Conservation (phyloP, 148 eudicot species). For the Chenopodium suecicum region DNA sequence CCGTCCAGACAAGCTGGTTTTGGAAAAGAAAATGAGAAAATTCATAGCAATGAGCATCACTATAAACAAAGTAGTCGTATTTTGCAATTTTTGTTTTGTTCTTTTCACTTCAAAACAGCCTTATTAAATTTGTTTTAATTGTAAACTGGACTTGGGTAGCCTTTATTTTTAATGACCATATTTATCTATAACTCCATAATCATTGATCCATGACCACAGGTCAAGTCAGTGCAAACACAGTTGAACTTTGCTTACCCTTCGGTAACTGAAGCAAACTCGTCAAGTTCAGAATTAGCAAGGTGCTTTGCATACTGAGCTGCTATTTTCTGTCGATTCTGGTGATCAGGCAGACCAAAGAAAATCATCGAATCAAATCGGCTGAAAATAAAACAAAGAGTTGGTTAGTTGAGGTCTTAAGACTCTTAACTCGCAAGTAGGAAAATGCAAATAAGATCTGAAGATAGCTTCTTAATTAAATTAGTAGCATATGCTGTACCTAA, state of each 20-base stretch:
- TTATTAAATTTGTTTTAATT: no score
- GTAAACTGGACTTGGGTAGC: neutral
- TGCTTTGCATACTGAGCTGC: slow-evolving; percentile 97
- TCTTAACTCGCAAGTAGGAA: neutral
- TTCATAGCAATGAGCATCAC: neutral
- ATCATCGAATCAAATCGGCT: slow-evolving; percentile 93
- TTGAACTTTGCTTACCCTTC: slow-evolving; percentile 55
- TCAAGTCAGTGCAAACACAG: neutral
- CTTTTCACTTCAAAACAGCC: neutral
- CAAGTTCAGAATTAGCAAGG: slow-evolving; percentile 59
- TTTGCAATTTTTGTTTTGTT: neutral
- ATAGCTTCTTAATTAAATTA: neutral
- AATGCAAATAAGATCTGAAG: slow-evolving; percentile 1
- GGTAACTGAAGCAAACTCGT: slow-evolving; percentile 62
- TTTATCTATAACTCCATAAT: neutral
- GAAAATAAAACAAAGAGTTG: slow-evolving; percentile 20
- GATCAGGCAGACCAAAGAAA: slow-evolving; percentile 74
- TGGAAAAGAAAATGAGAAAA: neutral
- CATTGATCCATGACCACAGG: neutral
- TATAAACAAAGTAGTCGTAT: no score
- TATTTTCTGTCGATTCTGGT: slow-evolving; percentile 76
- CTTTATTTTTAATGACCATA: neutral
- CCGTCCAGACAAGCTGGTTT: slow-evolving; percentile 80
- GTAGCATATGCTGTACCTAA: slow-evolving; percentile 45
- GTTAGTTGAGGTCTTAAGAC: slow-evolving; percentile 4